Evolutionary conservation across 2,329 filamentous ascomycete genomes (phyloP).

Genomic region (Tolypocladium paradoxum): DNA sequence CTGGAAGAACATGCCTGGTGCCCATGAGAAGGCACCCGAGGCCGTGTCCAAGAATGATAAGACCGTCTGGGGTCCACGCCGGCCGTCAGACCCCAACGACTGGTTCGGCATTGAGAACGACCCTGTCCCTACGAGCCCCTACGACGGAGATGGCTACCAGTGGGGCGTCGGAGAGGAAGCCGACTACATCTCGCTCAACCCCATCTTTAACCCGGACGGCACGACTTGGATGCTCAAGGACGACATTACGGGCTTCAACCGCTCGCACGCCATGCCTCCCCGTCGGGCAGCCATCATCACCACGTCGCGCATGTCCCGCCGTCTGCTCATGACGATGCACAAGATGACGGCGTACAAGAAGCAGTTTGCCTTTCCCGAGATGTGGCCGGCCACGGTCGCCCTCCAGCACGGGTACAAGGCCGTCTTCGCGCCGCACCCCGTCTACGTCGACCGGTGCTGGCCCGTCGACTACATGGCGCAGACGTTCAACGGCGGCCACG

Average conservation of each 20-base stretch:
- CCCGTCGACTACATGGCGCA: constrained; percentile 65
- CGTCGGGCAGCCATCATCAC: constrained; percentile 85
- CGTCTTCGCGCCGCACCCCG: constrained; percentile 79
- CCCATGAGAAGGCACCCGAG: constrained; percentile 26
- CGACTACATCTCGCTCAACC: constrained; percentile 84
- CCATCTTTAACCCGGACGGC: constrained; percentile 79
- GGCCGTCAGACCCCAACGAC: constrained; percentile 56
- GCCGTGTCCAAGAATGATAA: constrained; percentile 36
- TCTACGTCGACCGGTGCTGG: constrained; percentile 83
- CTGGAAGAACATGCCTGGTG: constrained; percentile 44
- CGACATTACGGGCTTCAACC: constrained; percentile 77
- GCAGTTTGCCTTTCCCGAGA: constrained; percentile 88
- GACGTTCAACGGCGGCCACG: constrained; percentile 69
- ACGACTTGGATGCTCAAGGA: constrained; percentile 76
- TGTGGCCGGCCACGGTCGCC: constrained; percentile 85
- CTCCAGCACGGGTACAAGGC: constrained; percentile 90
- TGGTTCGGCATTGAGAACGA: constrained; percentile 66
- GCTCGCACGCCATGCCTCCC: constrained; percentile 46
- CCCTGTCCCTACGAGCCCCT: constrained; percentile 54
- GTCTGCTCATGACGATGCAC: constrained; percentile 80
- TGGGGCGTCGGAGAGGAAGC: constrained; percentile 90
- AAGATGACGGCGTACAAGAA: constrained; percentile 74
- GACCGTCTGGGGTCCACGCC: constrained; percentile 75
- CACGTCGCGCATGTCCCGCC: constrained; percentile 69
- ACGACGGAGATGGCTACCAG: constrained; percentile 68